Evolutionary conservation across 495 filamentous ascomycete genomes (phyloP), one percentile per base, ranked within the genome.

Genomic region (Penicillium steckii): DNA sequence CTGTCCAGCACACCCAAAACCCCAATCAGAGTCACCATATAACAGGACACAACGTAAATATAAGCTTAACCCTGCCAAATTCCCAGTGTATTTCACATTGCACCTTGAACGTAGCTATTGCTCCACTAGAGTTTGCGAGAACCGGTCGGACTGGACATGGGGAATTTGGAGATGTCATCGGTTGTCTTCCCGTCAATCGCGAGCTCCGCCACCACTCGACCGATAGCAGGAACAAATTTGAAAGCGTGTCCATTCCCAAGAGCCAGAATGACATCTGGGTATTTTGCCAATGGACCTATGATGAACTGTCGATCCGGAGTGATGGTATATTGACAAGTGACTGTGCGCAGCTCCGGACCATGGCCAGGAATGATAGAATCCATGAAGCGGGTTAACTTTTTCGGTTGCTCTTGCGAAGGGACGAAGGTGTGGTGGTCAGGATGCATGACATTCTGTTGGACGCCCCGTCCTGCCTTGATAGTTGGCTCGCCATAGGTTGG

Each of bases 151-250:
- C n/a, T n/a, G n/a, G n/a, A n/a, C n/a, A n/a, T n/a, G n/a, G n/a
- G n/a, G n/a, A n/a, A n/a, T 35, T 62, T 57, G 15, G 64, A 67
- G 23, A 67, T 57, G 48, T 67, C 64, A 37, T 67, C 64, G 10
- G 46, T 53, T 0, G 59, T 67, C 41, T 45, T 43, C 5, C 64
- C 64, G 55, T 67, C 64, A 29, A 65, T 46, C 0, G 64, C 64
- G 19, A 67, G 38, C 47, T 67, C 64, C 1, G 64, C 64, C 8
- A 64, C 24, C 10, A 54, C 61, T 24, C 64, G 56, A 8, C 64
- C 64, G 41, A 66, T 61, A 1, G 64, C 64, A 24, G 64, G 64
- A 0, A 58, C 61, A 48, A 67, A 67, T 17, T 67, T 67, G 38
- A 67, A 67, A 8, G 64, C 64, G 60, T 67, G 64, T 8, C 55